phyloP scores from a whole-genome alignment of 164 flowering plant genomes.

The Vitis rotundifolia region DNA sequence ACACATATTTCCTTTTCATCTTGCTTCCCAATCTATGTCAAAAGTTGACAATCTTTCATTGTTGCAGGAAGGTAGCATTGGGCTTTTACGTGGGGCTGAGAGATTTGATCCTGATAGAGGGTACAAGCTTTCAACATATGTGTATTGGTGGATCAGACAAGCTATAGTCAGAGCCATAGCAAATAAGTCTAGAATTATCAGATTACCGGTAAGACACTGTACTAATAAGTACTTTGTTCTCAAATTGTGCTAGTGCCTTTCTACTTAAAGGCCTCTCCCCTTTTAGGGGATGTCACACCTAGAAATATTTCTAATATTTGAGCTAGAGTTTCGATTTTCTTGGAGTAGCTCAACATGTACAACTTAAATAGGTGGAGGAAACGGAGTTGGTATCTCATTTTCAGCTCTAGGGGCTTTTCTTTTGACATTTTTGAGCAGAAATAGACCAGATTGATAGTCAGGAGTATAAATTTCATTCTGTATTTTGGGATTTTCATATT shows the following conservation, averaged over 20 bases:
- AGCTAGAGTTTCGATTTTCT: no score
- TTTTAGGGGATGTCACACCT: no score
- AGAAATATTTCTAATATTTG: no score
- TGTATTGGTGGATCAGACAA: constrained; percentile 79
- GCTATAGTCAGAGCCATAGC: constrained; percentile 53
- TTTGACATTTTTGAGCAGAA: no score
- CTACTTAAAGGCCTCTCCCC: neutral
- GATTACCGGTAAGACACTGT: constrained; percentile 57
- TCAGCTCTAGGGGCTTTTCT: no score
- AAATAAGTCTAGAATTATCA: constrained; percentile 47
- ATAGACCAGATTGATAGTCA: no score
- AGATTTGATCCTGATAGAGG: constrained; percentile 57
- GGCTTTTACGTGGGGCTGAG: constrained; percentile 62
- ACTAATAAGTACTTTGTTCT: neutral
- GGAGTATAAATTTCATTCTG: no score
- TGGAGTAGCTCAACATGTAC: no score
- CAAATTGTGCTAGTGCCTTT: neutral
- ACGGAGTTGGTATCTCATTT: no score
- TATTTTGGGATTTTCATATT: no score
- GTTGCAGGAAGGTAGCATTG: constrained; percentile 62
- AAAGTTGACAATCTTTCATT: neutral
- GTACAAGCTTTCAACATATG: constrained; percentile 69
- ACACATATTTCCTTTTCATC: neutral
- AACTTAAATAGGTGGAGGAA: no score
- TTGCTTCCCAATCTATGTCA: neutral